These are phyloP conservation scores for Mimosa pudica DNA, from an alignment of 306 rosid species.

Conservation along the genomic window DNA sequence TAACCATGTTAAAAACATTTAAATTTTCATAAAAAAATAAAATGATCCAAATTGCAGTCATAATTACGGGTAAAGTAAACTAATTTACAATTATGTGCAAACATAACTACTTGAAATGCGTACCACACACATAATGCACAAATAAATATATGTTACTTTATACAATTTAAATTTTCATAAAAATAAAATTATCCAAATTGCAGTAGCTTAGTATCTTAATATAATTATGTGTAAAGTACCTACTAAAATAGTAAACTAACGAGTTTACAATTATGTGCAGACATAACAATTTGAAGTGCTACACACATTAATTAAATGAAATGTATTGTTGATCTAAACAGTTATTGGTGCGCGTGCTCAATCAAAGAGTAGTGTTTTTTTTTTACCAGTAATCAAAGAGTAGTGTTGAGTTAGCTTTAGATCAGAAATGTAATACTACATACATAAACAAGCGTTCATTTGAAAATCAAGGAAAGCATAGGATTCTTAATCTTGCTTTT, in stretches of 20 bases:
- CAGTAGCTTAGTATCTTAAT: background rate
- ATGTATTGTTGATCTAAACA: background rate
- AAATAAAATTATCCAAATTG: too few relatives aligned
- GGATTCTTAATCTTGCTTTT: constrained; percentile 62
- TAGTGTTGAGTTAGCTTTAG: background rate
- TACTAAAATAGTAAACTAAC: background rate
- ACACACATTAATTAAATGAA: background rate
- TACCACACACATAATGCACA: too few relatives aligned
- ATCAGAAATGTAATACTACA: background rate
- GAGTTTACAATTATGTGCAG: background rate
- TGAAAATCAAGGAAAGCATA: constrained; percentile 39
- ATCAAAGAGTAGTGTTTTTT: background rate
- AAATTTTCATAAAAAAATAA: too few relatives aligned
- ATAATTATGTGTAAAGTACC: background rate
- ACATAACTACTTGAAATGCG: too few relatives aligned
- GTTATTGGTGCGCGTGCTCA: background rate
- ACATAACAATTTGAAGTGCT: background rate
- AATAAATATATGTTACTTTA: too few relatives aligned
- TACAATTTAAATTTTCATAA: background rate
- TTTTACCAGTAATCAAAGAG: too few relatives aligned
- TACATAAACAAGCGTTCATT: constrained; percentile 39
- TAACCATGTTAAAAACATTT: too few relatives aligned
- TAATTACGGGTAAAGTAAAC: too few relatives aligned
- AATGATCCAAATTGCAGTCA: too few relatives aligned
- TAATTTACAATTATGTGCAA: too few relatives aligned